Percentiles rank a stretch among this genome's conserved stretches.
phyloP scores from a whole-genome alignment of 306 rosid genomes.

The Pyrus bretschneideri region DNA sequence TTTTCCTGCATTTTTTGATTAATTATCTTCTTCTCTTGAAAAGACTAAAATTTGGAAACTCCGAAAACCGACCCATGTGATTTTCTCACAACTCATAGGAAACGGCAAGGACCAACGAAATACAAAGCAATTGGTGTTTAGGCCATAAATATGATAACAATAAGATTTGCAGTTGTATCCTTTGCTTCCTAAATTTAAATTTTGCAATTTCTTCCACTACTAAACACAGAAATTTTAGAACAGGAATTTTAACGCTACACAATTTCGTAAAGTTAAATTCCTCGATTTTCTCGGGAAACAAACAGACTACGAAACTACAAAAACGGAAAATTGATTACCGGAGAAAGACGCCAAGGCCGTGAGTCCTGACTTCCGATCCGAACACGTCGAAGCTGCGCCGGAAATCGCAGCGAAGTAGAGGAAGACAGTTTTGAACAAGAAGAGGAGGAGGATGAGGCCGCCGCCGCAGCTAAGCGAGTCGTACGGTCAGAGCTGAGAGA shows the following conservation, averaged over 20 bases:
- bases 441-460: conserved; percentile 26
- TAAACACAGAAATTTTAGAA: neutral
- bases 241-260: neutral
- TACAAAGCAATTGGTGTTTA: neutral
- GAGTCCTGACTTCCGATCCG: conserved; percentile 26
- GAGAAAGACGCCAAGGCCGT: conserved; percentile 41
- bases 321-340: conserved; percentile 25
- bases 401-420: conserved; percentile 41
- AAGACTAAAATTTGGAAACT: neutral
- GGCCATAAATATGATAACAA: neutral
- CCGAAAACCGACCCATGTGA: neutral
- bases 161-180: neutral
- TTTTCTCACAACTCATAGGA: neutral
- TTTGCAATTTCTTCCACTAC: neutral
- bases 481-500: conserved; percentile 30
- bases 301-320: neutral
- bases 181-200: neutral
- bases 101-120: neutral
- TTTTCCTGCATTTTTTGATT: neutral
- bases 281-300: neutral
- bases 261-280: neutral
- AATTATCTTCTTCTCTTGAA: neutral
- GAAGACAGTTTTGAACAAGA: conserved; percentile 20
- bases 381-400: conserved; percentile 33
- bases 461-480: conserved; percentile 19